Evolutionary conservation across 768 basidiomycete genomes (phyloP).

Genomic region (Psilocybe azurescens): DNA sequence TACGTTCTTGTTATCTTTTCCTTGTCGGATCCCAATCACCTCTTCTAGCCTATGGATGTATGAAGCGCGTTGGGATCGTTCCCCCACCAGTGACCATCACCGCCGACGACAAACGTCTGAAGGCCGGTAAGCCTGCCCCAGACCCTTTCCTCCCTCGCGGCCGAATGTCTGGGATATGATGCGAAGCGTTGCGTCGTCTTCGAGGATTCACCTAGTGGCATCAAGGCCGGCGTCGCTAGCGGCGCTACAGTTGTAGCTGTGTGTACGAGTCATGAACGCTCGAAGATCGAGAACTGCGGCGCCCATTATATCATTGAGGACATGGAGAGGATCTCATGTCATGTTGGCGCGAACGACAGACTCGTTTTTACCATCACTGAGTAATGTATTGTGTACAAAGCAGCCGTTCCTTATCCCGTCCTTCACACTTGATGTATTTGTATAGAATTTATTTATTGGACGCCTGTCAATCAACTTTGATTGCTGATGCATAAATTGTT

Average conservation of each 20-base stretch:
- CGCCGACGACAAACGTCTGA: slow-evolving; percentile 75
- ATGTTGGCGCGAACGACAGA: slow-evolving; percentile 33
- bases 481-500: too few species aligned
- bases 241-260: slow-evolving; percentile 78
- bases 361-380: slow-evolving; percentile 10
- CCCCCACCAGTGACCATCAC: slow-evolving; percentile 76
- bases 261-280: slow-evolving; percentile 72
- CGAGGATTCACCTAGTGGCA: slow-evolving; percentile 83
- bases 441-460: too few species aligned
- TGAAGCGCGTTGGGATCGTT: slow-evolving; percentile 71
- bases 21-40: neutral
- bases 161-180: slow-evolving; percentile 58
- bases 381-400: neutral
- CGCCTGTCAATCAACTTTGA: too few species aligned
- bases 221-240: slow-evolving; percentile 72
- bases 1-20: neutral
- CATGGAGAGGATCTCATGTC: slow-evolving; percentile 54
- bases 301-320: slow-evolving; percentile 62
- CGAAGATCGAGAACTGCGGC: slow-evolving; percentile 57
- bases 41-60: slow-evolving; percentile 61
- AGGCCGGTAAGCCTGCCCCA: slow-evolving; percentile 66
- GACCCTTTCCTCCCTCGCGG: slow-evolving; percentile 69
- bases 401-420: too few species aligned
- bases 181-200: slow-evolving; percentile 74
- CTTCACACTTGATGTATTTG: too few species aligned